Evolutionary conservation across 208 protist genomes (phyloP), one percentile per base, ranked within the genome.

Genomic region (Leptomonas pyrrhocoris): DNA sequence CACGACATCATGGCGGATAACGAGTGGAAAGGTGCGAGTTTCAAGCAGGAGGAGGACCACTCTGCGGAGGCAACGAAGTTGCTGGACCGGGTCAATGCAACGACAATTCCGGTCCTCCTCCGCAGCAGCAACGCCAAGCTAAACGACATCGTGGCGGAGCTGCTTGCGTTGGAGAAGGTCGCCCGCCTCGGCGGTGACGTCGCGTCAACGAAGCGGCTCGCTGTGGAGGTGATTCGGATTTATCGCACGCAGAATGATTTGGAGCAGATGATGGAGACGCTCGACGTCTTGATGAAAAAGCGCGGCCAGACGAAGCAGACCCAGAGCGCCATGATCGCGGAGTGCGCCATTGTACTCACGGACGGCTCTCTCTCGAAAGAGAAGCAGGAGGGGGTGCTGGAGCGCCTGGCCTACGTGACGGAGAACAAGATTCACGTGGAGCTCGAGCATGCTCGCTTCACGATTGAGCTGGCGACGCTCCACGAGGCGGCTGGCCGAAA

Each of bases 341-440:
- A 98, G 75, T 90, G 88, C 65, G 83, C 79, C 9, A 74, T 85
- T 25, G 74, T 92, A 4, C 83, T 96, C 19, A 68, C 74, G 11
- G 85, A 86, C 48, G 86, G 76, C 27, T 84, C 86, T 40, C 58
- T 88, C 6, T 31, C 66, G 16, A 73, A 79, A 62, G 80, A 83
- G 38, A 72, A 84, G 34, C 77, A 89, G 63, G 60, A 95, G 42
- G 84, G 90, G 57, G 87, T 98, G 51, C 89, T 99, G 56, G 90
- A 97, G 72, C 88, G 85, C 23, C 81, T 99, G 51, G 85, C 88
- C 34, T 79, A 93, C 25, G 86, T 97, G 40, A 97, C 95, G 11
- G 95, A 98, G 46, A 97, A 94, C 81, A 98, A 98, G 82, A 98
- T 99, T 46, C 96, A 98, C 62, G 96, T 99, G 19, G 97, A 99